Evolutionary conservation across 2,329 filamentous ascomycete genomes (phyloP).

Genomic region (Nothophaeocryptopus gaeumannii): DNA sequence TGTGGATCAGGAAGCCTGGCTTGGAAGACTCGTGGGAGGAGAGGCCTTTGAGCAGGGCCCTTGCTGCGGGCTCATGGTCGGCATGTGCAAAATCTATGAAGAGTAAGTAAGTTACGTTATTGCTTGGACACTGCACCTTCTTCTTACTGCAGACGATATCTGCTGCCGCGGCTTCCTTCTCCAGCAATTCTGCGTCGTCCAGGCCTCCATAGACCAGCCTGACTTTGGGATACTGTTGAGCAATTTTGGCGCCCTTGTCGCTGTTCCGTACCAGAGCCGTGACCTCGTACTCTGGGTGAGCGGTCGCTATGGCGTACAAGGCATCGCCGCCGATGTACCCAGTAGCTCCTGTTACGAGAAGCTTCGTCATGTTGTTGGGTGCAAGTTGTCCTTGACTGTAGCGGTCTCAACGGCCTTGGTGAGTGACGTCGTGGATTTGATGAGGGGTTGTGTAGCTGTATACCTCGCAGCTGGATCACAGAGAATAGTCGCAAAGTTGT

Average conservation of each 20-base stretch:
- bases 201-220: conserved; percentile 53
- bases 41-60: conserved; percentile 53
- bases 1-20: conserved; percentile 46
- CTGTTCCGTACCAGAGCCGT: conserved; percentile 51
- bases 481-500: too few species aligned
- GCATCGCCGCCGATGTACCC: conserved; percentile 46
- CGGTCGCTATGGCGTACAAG: conserved; percentile 42
- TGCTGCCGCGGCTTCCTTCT: conserved; percentile 45
- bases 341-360: conserved; percentile 26
- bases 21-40: conserved; percentile 41
- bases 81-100: conserved; percentile 43
- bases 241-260: conserved; percentile 48
- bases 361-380: conserved; percentile 20
- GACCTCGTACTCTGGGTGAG: conserved; percentile 50
- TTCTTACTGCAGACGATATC: conserved; percentile 50
- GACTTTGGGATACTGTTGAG: conserved; percentile 46
- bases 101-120: conserved; percentile 14
- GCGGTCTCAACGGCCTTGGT: too few species aligned
- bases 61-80: conserved; percentile 45
- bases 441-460: too few species aligned
- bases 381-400: too few species aligned
- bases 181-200: conserved; percentile 44
- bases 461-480: too few species aligned
- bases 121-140: conserved; percentile 13
- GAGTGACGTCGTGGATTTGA: not conserved